Evolutionary conservation across 2,329 filamentous ascomycete genomes (phyloP).

Genomic region (Aspergillus pseudotamarii): DNA sequence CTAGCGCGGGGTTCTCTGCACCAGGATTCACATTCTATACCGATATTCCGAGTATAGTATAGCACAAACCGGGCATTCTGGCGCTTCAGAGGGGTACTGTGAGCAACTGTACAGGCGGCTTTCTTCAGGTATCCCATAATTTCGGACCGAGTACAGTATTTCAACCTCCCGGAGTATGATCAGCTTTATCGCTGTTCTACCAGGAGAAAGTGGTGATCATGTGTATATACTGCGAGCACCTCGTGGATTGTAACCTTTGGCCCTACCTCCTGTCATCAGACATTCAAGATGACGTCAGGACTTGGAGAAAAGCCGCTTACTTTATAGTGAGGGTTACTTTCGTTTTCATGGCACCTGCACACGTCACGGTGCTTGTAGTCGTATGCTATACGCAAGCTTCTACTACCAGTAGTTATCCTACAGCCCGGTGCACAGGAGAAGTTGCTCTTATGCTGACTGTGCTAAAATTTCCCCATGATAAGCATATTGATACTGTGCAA

Average conservation of each 20-base stretch:
- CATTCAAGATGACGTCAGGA: background rate
- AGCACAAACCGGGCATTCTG: background rate
- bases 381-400: background rate
- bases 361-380: background rate
- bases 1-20: background rate
- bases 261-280: background rate
- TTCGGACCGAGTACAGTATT: background rate
- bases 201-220: background rate
- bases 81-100: background rate
- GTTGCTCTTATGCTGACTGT: too few species aligned
- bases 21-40: background rate
- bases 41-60: background rate
- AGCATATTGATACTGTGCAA: background rate
- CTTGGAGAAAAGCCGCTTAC: background rate
- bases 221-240: background rate
- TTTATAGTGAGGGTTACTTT: too few species aligned
- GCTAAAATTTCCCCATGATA: background rate
- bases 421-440: too few species aligned
- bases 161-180: background rate
- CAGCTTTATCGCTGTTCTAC: background rate
- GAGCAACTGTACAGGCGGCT: background rate
- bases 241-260: background rate
- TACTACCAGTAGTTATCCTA: background rate
- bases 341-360: background rate
- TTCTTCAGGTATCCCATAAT: background rate